A percentile compares a stretch with the other conserved stretches of the same genome.
Conservation (phyloP, 495 filamentous ascomycete species). For the Hypoxylon subgilvum region DNA sequence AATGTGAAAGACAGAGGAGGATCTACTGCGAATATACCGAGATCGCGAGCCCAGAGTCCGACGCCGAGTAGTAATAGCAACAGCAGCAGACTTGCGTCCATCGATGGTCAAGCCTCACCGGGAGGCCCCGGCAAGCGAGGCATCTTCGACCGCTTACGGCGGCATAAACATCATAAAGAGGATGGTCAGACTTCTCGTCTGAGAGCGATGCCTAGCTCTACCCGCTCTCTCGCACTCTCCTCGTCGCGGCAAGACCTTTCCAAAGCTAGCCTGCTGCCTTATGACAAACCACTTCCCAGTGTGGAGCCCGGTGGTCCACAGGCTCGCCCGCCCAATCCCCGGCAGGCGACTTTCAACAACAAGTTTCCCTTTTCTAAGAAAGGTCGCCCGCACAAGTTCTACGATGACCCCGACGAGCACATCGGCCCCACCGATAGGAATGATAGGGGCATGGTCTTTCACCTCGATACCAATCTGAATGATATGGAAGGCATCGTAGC, state of each 20-base stretch:
- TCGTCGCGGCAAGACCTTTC: slow-evolving; percentile 58
- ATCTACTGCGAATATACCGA: slow-evolving; percentile 49
- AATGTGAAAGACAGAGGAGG: slow-evolving; percentile 51
- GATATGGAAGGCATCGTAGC: slow-evolving; percentile 85
- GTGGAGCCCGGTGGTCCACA: slow-evolving; percentile 15
- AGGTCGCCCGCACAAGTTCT: slow-evolving; percentile 43
- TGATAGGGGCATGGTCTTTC: slow-evolving; percentile 57
- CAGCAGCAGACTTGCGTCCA: slow-evolving; percentile 51
- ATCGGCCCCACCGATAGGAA: slow-evolving; percentile 53
- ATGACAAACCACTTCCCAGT: slow-evolving; percentile 53
- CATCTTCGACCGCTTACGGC: slow-evolving; percentile 69
- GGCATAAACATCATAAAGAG: slow-evolving; percentile 65
- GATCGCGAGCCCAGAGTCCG: slow-evolving; percentile 73
- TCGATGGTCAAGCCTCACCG: slow-evolving; percentile 66
- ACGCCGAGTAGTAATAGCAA: slow-evolving; percentile 71
- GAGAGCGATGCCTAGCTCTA: slow-evolving; percentile 62
- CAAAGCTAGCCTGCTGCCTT: slow-evolving; percentile 49
- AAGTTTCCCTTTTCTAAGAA: slow-evolving; percentile 60
- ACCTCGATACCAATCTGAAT: slow-evolving; percentile 81
- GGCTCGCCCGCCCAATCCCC: slow-evolving; percentile 44
- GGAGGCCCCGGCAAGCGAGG: slow-evolving; percentile 66
- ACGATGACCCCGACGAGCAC: slow-evolving; percentile 54
- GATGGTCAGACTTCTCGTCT: slow-evolving; percentile 55
- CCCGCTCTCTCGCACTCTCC: slow-evolving; percentile 58
- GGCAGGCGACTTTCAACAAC: slow-evolving; percentile 66